Conservation (phyloP, 805 yeast species). For the Vanderwaltozyma tropicalis region DNA sequence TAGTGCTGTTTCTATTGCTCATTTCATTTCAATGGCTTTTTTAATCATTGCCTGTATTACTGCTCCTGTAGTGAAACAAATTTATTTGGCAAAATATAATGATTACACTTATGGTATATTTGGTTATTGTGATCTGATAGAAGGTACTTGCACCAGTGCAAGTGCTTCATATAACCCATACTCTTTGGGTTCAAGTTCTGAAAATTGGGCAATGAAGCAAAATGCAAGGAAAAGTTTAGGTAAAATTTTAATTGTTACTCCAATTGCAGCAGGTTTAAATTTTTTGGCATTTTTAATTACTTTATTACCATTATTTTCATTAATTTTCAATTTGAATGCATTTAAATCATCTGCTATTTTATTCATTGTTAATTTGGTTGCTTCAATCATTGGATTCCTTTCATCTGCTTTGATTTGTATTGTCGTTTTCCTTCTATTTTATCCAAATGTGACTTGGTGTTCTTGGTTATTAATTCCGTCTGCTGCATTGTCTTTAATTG, state of each 20-base stretch:
- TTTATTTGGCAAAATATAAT: constrained; percentile 38
- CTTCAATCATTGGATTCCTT: constrained; percentile 41
- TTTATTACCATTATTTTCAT: constrained; percentile 28
- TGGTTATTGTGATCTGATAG: constrained; percentile 44
- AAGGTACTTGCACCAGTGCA: constrained; percentile 33
- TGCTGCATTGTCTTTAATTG: constrained; percentile 44
- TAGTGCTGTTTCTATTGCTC: constrained; percentile 35
- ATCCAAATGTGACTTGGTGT: constrained; percentile 61
- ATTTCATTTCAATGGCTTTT: constrained; percentile 48
- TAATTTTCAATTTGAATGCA: constrained; percentile 13
- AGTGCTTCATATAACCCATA: constrained; percentile 36
- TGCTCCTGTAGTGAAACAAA: constrained; percentile 43
- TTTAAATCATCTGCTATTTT: constrained; percentile 16
- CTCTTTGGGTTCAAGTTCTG: constrained; percentile 9
- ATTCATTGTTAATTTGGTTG: constrained; percentile 34
- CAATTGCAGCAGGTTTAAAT: constrained; percentile 57
- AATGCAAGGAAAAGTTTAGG: constrained; percentile 42
- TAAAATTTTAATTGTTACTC: constrained; percentile 47
- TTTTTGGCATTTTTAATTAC: constrained; percentile 36
- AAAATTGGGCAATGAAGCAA: constrained; percentile 35
- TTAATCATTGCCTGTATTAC: constrained; percentile 51
- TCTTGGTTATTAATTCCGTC: constrained; percentile 64
- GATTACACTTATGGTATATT: constrained; percentile 49
- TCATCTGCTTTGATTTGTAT: constrained; percentile 46
- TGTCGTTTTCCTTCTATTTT: constrained; percentile 45